Evolutionary conservation across 2,329 filamentous ascomycete genomes (phyloP), one percentile per base, ranked within the genome.

Genomic region (Ophiobolus disseminans): DNA sequence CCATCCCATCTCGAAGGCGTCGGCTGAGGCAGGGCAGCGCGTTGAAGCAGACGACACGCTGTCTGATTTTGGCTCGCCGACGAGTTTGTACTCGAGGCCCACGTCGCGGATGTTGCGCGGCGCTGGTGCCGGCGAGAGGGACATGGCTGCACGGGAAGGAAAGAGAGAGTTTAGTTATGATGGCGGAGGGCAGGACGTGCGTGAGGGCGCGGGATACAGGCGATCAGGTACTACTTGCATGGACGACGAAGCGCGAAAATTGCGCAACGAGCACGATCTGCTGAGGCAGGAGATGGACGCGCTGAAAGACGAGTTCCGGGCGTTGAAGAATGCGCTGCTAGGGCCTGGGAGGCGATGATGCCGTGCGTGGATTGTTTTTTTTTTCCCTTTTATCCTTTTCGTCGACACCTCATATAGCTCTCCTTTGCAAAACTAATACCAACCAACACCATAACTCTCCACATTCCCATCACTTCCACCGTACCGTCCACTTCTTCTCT

Each of bases 251-350:
- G 22, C 45, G 14, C 32, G 20, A 6, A 43, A 32, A 14, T 40
- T 62, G 19, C 39, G 40, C 30, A 35, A 45, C 16, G 56, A 65
- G 2, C 45, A 55, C 7, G 43, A 41, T n/a, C 23, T 16, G 3
- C 30, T 67, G 32, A 52, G 48, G 17, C 19, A 39, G 11, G 57
- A 66, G 25, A 44, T 68, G 16, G 41, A 26, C 8, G 32, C 45
- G 9, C 32, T 68, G 40, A 46, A 54, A n/a, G 35, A 48, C 9
- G 63, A 68, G 34, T 55, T 62, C 17, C 38, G 36, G 5, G 35
- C 30, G 3, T 41, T 66, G 41, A 65, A 50, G 34, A 38, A 46
- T 10, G 50, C 49, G 6, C 19, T 68, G 21, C 36, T 63, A 13
- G 22, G 31, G 7, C 40, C 37, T 6, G 23, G 7, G 45, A 51